Base-by-base conservation (phyloP, 1,284 basidiomycete genomes). In the Papiliotrema fonsecae region DNA sequence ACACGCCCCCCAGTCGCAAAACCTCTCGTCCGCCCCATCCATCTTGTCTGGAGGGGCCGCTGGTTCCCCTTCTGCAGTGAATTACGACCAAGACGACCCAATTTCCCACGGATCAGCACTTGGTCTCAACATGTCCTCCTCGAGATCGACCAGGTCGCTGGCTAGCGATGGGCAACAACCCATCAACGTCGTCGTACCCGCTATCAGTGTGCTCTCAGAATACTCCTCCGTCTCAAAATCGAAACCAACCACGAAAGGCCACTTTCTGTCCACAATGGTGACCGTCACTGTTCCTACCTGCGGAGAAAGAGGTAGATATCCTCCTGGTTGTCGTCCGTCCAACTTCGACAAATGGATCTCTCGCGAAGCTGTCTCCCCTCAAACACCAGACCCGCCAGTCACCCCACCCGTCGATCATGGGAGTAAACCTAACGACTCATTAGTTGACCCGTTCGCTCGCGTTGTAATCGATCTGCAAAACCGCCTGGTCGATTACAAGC, bases 401-500 rank as follows among this genome's bases (percentile, higher is more conserved):
- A 25, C 53, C 11, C 50, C 54, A 27, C 54, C 30, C 37, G 7
- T 51, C 42, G 9, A 34, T 24, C 18, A 41, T 45, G 16, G 41
- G 48, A 45, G 40, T 31, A 49, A 62, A 54, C n/a, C 55, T 55
- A n/a, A 47, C 54, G 11, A 45, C 39, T 18, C 42, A 21, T 21
- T 44, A 11, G 43, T 45, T 16, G 86, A 38, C 45, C 63, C 73
- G 7, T 91, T 93, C 69, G 79, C 74, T 19, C 79, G 83, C 31
- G 86, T 96, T 58, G 85, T 89, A 1, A 84, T 88, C 45, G 93
- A 97, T 69, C 80, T 97, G 30, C 81, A 85, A 54, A 82, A 81
- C 61, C 83, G 94, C 31, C 88, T 97, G 54, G 83, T 86, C 50
- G 91, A 97, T 74, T 97, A 91, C 88, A 93, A 94, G 70, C 87